A percentile compares a stretch with the other conserved stretches of the same genome.
These are phyloP conservation scores for Scedosporium dehoogii DNA, from an alignment of 2,329 filamentous ascomycete genomes.

Conservation along the genomic window DNA sequence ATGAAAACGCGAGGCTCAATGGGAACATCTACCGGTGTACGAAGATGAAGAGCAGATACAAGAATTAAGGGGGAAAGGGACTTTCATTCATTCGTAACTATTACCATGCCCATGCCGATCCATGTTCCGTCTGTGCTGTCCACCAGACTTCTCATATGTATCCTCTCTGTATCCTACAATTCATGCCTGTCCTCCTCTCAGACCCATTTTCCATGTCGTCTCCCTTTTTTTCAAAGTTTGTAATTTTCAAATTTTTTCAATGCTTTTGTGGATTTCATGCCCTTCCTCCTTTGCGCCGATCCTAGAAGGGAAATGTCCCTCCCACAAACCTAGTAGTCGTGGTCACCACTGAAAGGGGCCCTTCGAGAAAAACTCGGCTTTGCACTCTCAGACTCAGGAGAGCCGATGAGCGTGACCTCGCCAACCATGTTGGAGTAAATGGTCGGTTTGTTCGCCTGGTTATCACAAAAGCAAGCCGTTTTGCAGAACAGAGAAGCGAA, in stretches of 20 bases:
- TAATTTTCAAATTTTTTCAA: background rate
- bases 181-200: background rate
- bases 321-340: background rate
- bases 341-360: background rate
- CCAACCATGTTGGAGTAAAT: background rate
- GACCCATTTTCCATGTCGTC: background rate
- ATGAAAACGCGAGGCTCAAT: background rate
- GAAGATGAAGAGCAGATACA: background rate
- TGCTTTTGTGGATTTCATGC: background rate
- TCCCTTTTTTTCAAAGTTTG: background rate
- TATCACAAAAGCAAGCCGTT: background rate
- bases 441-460: background rate
- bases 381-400: background rate
- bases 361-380: background rate
- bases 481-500: background rate
- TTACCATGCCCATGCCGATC: background rate
- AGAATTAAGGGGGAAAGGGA: background rate
- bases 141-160: background rate
- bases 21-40: background rate
- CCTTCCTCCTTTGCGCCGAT: background rate
- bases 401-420: background rate
- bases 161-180: background rate
- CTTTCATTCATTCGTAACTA: background rate
- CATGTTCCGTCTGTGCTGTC: background rate
- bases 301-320: background rate